A percentile compares a stretch with the other conserved stretches of the same genome.
Evolutionary conservation across 257 asterid species (phyloP).

Genomic region (Paulownia fortunei): DNA sequence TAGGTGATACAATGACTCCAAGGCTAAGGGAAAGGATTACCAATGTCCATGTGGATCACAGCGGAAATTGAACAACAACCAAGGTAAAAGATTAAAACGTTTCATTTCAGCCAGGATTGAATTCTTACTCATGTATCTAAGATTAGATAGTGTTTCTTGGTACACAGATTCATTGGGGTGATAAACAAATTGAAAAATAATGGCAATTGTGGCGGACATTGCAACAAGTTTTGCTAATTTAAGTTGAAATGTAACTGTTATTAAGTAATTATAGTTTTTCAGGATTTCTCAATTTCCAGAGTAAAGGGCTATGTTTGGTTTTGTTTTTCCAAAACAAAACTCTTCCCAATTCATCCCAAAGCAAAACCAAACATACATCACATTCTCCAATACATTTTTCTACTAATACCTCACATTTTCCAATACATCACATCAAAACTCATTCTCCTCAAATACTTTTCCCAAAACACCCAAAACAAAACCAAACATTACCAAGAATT

Average conservation of each 20-base stretch:
- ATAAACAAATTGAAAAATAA: background rate
- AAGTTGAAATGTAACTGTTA: constrained; percentile 2
- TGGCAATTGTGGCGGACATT: constrained; percentile 1
- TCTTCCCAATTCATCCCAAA: no score
- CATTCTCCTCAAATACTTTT: no score
- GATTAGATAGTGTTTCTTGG: background rate
- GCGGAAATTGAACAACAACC: constrained; percentile 9
- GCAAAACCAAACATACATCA: no score
- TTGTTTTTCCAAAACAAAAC: no score
- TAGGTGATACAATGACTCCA: background rate
- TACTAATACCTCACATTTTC: no score
- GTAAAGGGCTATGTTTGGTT: no score
- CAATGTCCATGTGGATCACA: background rate
- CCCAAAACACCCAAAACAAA: no score
- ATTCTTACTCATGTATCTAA: background rate
- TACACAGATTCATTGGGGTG: background rate
- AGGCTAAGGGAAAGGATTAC: background rate
- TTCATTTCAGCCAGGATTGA: background rate
- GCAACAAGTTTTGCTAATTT: constrained; percentile 6
- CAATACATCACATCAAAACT: no score
- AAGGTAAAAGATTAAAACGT: constrained; percentile 6
- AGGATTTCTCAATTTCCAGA: background rate
- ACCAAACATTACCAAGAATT: no score
- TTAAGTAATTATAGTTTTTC: background rate
- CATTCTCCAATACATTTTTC: no score